These are phyloP conservation scores for Bertia moriformis DNA, from an alignment of 2,329 filamentous ascomycete genomes.

Conservation along the genomic window DNA sequence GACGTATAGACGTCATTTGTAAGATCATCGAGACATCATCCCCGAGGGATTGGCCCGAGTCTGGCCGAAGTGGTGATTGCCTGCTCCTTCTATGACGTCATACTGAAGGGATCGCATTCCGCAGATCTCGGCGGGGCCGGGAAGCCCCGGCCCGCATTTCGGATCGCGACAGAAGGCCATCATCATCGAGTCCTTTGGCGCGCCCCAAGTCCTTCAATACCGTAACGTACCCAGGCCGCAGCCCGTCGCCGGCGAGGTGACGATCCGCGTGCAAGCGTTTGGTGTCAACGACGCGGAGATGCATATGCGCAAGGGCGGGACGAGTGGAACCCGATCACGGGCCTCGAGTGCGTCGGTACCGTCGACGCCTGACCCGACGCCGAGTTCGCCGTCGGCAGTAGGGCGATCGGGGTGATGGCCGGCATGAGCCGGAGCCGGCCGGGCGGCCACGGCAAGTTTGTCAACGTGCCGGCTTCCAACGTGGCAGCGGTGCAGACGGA, in stretches of 20 bases:
- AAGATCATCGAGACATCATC: no score
- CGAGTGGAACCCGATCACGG: conserved; percentile 19
- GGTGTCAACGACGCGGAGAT: conserved; percentile 28
- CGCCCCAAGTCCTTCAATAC: conserved; percentile 13
- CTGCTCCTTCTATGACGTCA: no score
- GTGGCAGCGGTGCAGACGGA: conserved; percentile 7
- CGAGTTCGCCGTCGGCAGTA: conserved; percentile 14
- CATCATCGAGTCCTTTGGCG: conserved; percentile 15
- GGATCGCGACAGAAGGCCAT: conserved; percentile 15
- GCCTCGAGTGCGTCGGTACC: conserved; percentile 25
- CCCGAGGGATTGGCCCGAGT: no score
- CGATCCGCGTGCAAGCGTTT: conserved; percentile 22
- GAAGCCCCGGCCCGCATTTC: no score
- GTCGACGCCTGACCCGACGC: conserved; percentile 17
- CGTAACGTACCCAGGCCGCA: conserved; percentile 11
- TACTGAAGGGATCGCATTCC: no score
- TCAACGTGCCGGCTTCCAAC: no score
- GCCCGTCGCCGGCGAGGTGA: conserved; percentile 11
- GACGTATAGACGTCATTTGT: no score
- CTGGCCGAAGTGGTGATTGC: no score
- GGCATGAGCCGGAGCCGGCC: no score
- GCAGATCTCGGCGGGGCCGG: no score
- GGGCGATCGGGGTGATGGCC: no score
- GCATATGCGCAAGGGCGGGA: conserved; percentile 26
- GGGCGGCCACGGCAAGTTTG: no score